A percentile compares a stretch with the other conserved stretches of the same genome.
These are phyloP conservation scores for Maudiozyma serrabonitensis DNA, from an alignment of 805 yeast genomes.

Conservation along the genomic window DNA sequence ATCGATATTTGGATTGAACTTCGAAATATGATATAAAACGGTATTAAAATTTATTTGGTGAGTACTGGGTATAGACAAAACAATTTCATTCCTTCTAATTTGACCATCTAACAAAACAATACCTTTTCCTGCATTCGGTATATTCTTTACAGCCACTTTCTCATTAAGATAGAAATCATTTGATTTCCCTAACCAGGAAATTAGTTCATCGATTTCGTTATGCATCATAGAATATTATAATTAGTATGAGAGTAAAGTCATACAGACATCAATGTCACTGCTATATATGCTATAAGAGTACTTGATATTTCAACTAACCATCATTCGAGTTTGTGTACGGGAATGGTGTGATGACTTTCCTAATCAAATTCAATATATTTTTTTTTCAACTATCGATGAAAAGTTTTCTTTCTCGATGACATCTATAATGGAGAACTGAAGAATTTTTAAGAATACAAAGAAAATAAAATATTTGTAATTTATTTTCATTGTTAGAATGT, in stretches of 20 bases:
- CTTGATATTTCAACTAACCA: too few species aligned
- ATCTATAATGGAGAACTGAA: too few species aligned
- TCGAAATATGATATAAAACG: constrained; percentile 36
- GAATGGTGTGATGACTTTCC: too few species aligned
- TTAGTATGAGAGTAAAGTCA: background rate
- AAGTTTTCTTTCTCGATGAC: too few species aligned
- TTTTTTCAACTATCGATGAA: too few species aligned
- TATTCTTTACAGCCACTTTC: constrained; percentile 34
- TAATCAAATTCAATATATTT: too few species aligned
- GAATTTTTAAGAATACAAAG: too few species aligned
- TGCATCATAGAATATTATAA: background rate
- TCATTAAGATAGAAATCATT: constrained; percentile 29
- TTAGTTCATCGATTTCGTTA: constrained; percentile 12
- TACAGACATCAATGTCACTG: too few species aligned
- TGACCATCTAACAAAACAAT: constrained; percentile 33
- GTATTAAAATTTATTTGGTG: constrained; percentile 52
- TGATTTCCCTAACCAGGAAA: constrained; percentile 28
- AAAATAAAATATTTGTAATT: too few species aligned
- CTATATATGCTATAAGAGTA: too few species aligned
- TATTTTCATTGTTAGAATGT: too few species aligned
- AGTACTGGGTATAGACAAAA: constrained; percentile 49
- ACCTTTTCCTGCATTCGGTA: constrained; percentile 52
- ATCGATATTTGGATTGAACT: constrained; percentile 21
- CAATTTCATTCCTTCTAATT: constrained; percentile 34
- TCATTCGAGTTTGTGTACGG: too few species aligned